Conservation (phyloP, 1,139 yeast species). For the Torulaspora globosa region DNA sequence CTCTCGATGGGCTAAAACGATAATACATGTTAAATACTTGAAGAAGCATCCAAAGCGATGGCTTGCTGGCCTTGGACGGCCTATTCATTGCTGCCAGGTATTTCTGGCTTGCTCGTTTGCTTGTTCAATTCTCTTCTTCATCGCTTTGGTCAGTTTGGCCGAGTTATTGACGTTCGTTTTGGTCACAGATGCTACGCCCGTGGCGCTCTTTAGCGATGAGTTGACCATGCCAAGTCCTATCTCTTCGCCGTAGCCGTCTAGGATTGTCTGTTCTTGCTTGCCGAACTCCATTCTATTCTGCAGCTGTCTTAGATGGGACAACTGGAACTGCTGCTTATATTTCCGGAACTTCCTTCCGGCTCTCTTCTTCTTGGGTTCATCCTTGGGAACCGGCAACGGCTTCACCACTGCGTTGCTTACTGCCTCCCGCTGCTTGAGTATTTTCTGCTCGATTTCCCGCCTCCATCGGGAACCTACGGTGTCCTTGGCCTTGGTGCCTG, state of each 20-base stretch:
- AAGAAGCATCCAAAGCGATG: neutral
- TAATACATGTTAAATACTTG: neutral
- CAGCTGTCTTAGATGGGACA: constrained; percentile 77
- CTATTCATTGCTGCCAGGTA: constrained; percentile 10
- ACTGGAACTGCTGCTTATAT: constrained; percentile 72
- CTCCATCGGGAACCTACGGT: constrained; percentile 55
- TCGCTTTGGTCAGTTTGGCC: constrained; percentile 52
- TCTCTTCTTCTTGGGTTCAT: constrained; percentile 71
- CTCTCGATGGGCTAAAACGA: neutral
- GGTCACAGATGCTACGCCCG: constrained; percentile 14
- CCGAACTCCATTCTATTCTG: constrained; percentile 87
- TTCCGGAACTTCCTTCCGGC: constrained; percentile 82
- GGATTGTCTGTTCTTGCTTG: constrained; percentile 57
- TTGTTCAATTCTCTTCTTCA: constrained; percentile 45
- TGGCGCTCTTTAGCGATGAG: constrained; percentile 19
- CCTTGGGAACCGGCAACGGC: constrained; percentile 82
- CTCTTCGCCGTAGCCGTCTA: constrained; percentile 72
- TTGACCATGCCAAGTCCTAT: constrained; percentile 73
- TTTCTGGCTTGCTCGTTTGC: constrained; percentile 24
- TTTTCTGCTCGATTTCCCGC: constrained; percentile 55
- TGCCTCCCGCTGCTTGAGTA: constrained; percentile 72
- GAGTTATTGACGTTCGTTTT: constrained; percentile 41
- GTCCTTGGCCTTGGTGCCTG: constrained; percentile 43
- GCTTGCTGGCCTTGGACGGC: neutral
- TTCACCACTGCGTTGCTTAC: constrained; percentile 66